phyloP scores from a whole-genome alignment of 768 basidiomycete species.

The Collybia sp. region DNA sequence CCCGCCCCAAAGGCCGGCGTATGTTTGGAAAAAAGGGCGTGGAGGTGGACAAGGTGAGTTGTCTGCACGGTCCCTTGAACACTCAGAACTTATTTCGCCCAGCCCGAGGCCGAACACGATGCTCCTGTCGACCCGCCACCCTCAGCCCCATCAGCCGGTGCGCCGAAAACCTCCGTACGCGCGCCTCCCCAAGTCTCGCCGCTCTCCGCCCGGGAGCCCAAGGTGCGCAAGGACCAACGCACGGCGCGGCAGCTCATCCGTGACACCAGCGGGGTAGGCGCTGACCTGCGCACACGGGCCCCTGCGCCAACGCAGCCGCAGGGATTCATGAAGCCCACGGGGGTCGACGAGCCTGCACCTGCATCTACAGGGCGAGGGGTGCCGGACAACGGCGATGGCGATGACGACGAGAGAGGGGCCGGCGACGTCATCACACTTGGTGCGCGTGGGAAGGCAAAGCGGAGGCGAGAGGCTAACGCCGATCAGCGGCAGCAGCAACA shows the following conservation, averaged over 20 bases:
- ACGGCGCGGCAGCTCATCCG: conserved; percentile 41
- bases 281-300: conserved; percentile 34
- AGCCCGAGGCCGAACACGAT: conserved; percentile 11
- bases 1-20: conserved; percentile 41
- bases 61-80: not conserved
- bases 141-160: conserved; percentile 2
- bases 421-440: conserved; percentile 16
- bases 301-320: conserved; percentile 7
- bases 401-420: no score
- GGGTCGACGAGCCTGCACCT: conserved; percentile 45
- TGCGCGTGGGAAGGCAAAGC: conserved; percentile 24
- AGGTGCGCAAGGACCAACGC: conserved; percentile 25
- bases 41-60: conserved; percentile 22
- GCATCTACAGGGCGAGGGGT: not conserved
- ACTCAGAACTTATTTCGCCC: not conserved
- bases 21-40: conserved; percentile 41
- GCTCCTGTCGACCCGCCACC: conserved; percentile 1
- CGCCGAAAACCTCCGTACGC: conserved; percentile 12
- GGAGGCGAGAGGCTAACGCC: conserved; percentile 14
- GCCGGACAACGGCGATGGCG: no score
- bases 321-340: conserved; percentile 50
- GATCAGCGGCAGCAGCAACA: conserved; percentile 13
- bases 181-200: conserved; percentile 15
- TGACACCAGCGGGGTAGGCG: conserved; percentile 42
- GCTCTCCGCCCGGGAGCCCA: conserved; percentile 19